Base-by-base conservation (phyloP, 441 rosid genomes). In the Eruca vesicaria region DNA sequence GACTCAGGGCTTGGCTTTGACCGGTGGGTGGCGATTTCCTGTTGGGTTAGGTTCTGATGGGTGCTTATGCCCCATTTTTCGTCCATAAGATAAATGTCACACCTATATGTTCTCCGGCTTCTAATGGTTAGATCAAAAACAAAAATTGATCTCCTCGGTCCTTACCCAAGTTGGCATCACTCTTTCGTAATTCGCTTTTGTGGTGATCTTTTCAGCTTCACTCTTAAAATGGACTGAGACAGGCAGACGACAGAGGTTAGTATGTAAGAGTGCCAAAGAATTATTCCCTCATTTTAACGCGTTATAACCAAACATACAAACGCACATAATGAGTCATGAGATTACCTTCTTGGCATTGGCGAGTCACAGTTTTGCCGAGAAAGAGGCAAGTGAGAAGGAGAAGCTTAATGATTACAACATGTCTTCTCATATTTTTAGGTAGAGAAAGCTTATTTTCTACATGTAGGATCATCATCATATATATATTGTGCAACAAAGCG, bases 41-140 rank as follows among this genome's bases (percentile, higher is more conserved):
- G 70, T 76, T 63, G 93, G 92, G 63, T 89, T 89, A 38, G 95
- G 93, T 41, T 90, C 92, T 0, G 97, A 89, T 69, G 89, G 88
- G 60, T 69, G 60, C 78, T 80, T 91, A 23, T 73, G 86, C 72
- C 73, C 71, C 81, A 32, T 83, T 81, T 77, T 82, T 71, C 58
- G 64, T 10, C 56, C 79, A 74, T 68, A 63, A 52, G 66, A 71
- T 19, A 71, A 36, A 66, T 67, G 73, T 58, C 16, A 57, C 19
- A 38, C 19, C 16, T 43, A 55, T 59, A 28, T 56, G 32, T 14
- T 38, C 38, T 15, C 18, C 18, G 28, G 32, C 43, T n/a, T 31
- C 36, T 16, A 15, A 36, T 38, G 41, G 33, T 7, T 41, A 9
- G 31, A 23, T 2, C n/a, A n/a, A n/a, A n/a, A 2, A 7, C 23